Conservation (phyloP, 805 yeast genomes). For the Barnettozyma wickerhamii region DNA sequence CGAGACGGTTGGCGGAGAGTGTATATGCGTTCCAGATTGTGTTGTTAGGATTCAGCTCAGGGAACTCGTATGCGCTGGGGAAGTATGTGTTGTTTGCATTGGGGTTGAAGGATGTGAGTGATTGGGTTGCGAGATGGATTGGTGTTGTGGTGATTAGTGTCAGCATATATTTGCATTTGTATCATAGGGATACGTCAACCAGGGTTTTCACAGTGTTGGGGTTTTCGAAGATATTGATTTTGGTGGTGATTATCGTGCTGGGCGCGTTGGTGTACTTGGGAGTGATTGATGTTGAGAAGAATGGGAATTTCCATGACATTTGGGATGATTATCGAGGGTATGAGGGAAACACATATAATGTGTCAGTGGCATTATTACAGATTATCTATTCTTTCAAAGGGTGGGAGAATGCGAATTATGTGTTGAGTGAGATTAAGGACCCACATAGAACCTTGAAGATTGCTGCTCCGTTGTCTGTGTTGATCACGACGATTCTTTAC, state of each 20-base stretch:
- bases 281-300: conserved; percentile 22
- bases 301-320: conserved; percentile 31
- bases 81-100: conserved; percentile 45
- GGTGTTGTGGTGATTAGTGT: conserved; percentile 46
- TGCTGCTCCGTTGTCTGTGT: conserved; percentile 58
- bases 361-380: conserved; percentile 53
- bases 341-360: conserved; percentile 40
- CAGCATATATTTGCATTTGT: conserved; percentile 43
- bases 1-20: conserved; percentile 48
- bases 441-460: conserved; percentile 54
- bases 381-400: conserved; percentile 64
- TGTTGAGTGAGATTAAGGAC: conserved; percentile 50
- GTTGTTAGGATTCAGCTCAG: conserved; percentile 57
- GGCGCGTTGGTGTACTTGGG: conserved; percentile 42
- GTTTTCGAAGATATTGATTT: conserved; percentile 45
- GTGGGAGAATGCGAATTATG: conserved; percentile 68
- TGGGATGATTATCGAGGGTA: conserved; percentile 38
- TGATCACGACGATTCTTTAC: conserved; percentile 48
- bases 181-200: conserved; percentile 47
- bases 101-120: conserved; percentile 31
- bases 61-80: conserved; percentile 64
- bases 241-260: conserved; percentile 42
- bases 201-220: conserved; percentile 51
- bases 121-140: conserved; percentile 37
- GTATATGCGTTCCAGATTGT: conserved; percentile 49